Percentiles rank a stretch among this genome's conserved stretches.
phyloP scores from a whole-genome alignment of 2,329 filamentous ascomycete species.

The Cephalotrichum gorgonifer region DNA sequence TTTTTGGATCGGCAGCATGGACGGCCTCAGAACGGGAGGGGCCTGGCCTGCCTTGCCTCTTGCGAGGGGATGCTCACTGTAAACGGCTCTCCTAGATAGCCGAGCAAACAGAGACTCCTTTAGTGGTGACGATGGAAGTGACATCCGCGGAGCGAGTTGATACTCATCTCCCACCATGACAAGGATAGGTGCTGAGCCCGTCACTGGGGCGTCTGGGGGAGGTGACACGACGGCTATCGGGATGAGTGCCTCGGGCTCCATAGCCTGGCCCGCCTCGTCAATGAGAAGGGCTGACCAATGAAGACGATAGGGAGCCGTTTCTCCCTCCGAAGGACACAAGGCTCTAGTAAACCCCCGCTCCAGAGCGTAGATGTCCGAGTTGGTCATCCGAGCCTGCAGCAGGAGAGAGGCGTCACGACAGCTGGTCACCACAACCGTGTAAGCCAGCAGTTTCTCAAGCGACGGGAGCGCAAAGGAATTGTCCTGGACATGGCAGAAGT shows the following conservation, averaged over 20 bases:
- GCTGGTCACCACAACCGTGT: conserved; percentile 4
- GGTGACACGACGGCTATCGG: not conserved
- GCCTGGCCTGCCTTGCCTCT: conserved; percentile 69
- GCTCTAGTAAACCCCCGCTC: not conserved
- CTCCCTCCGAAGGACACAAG: not conserved
- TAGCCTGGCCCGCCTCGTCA: conserved; percentile 4
- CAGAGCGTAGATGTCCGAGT: not conserved
- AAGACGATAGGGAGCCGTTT: not conserved
- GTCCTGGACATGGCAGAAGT: not conserved
- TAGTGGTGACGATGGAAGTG: conserved; percentile 92
- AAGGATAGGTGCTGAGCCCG: not conserved
- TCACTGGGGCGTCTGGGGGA: not conserved
- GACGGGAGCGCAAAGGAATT: not conserved
- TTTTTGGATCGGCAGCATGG: conserved; percentile 81
- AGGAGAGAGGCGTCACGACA: conserved; percentile 2
- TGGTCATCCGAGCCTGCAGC: not conserved
- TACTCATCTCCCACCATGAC: conserved; percentile 86
- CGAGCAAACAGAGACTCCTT: conserved; percentile 88
- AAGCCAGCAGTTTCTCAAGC: not conserved
- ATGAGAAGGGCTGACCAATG: conserved; percentile 3
- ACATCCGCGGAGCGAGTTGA: conserved; percentile 64
- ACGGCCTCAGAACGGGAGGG: conserved; percentile 79
- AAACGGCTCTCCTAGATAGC: not conserved
- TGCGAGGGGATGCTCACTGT: not conserved
- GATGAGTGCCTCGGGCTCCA: conserved; percentile 3